Evolutionary conservation across 2,329 filamentous ascomycete species (phyloP).

Genomic region (Whalleya microplaca): DNA sequence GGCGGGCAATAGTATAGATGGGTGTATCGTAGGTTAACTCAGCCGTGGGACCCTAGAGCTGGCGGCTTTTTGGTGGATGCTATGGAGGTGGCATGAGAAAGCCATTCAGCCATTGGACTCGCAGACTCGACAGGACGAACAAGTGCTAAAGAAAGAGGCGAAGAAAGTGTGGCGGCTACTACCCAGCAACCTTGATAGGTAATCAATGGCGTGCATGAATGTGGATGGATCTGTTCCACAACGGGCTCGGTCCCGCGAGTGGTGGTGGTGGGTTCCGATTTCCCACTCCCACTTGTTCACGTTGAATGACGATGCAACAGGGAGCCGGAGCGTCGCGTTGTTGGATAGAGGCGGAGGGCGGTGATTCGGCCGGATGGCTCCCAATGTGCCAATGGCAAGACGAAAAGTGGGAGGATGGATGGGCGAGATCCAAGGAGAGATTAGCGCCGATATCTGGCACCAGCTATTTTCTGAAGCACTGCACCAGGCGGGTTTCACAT

Average conservation of each 20-base stretch:
- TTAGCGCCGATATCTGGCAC: conserved; percentile 42
- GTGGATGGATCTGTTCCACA: conserved; percentile 17
- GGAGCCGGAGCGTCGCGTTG: conserved; percentile 10
- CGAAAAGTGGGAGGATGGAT: conserved; percentile 25
- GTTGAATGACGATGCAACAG: conserved; percentile 20
- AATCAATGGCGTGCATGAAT: conserved; percentile 14
- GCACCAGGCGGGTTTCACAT: conserved; percentile 56
- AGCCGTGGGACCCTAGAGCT: too few relatives aligned
- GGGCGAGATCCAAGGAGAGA: conserved; percentile 32
- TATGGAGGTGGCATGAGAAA: too few relatives aligned
- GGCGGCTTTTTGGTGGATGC: too few relatives aligned
- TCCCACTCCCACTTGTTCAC: not conserved
- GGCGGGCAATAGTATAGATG: too few relatives aligned
- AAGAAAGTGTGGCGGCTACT: not conserved
- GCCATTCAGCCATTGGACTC: too few relatives aligned
- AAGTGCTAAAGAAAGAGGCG: conserved; percentile 14
- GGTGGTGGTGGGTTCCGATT: not conserved
- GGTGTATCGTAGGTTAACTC: too few relatives aligned
- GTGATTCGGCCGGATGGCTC: conserved; percentile 27
- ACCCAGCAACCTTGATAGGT: not conserved
- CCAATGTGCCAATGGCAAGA: conserved; percentile 10
- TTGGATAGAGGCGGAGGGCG: conserved; percentile 13
- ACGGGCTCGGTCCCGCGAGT: not conserved
- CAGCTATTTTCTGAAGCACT: conserved; percentile 52
- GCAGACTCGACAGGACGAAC: not conserved